Evolutionary conservation across 805 yeast species (phyloP).

Genomic region (Torulaspora maleeae): DNA sequence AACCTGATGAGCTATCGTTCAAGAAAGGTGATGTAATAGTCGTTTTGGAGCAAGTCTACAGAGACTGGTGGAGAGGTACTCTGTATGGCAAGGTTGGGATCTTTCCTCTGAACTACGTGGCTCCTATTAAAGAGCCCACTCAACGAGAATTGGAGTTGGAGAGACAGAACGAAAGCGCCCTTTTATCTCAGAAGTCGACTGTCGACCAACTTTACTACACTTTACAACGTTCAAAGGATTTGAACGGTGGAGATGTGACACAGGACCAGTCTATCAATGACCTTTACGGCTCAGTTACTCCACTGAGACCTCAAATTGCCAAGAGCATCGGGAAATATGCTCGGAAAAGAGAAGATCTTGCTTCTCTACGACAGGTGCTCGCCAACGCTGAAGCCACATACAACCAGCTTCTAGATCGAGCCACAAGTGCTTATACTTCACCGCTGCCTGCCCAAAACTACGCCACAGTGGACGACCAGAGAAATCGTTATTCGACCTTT

Average conservation of each 20-base stretch:
- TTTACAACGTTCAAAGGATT: slow-evolving; percentile 25
- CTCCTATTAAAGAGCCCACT: slow-evolving; percentile 65
- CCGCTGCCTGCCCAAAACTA: slow-evolving; percentile 14
- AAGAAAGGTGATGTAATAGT: slow-evolving; percentile 81
- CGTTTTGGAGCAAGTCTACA: slow-evolving; percentile 79
- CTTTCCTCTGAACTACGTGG: slow-evolving; percentile 88
- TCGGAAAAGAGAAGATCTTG: slow-evolving; percentile 69
- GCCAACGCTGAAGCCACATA: slow-evolving; percentile 64
- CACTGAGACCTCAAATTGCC: slow-evolving; percentile 70
- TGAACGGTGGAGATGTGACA: slow-evolving; percentile 35
- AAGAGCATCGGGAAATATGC: slow-evolving; percentile 73
- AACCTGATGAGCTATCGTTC: slow-evolving; percentile 84
- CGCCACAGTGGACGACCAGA: background rate
- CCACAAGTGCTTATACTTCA: slow-evolving; percentile 29
- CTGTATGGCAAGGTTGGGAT: slow-evolving; percentile 77
- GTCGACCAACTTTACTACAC: slow-evolving; percentile 56
- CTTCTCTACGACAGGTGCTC: slow-evolving; percentile 64
- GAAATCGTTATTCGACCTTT: background rate
- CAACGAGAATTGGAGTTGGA: slow-evolving; percentile 54
- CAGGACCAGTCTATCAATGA: slow-evolving; percentile 65
- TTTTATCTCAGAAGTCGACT: slow-evolving; percentile 52
- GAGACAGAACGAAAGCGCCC: slow-evolving; percentile 44
- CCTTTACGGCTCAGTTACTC: slow-evolving; percentile 65
- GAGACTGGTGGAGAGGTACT: slow-evolving; percentile 96
- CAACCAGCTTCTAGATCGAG: slow-evolving; percentile 60